Evolutionary conservation across 2,329 filamentous ascomycete species (phyloP), one percentile per base, ranked within the genome.

Genomic region (Nigrospora osmanthi): DNA sequence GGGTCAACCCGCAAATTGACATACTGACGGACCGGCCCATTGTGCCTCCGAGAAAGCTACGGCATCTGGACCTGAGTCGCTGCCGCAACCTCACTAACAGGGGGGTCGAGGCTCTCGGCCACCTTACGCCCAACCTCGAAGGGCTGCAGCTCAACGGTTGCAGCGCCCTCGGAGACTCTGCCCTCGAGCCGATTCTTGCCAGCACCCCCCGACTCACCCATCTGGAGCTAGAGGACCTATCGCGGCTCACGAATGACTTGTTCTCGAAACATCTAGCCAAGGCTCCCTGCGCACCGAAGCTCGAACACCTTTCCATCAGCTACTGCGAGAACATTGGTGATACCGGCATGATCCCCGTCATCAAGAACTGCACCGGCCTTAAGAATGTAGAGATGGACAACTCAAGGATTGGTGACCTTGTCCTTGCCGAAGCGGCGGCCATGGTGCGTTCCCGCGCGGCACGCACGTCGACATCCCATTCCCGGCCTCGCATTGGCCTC

Each of bases 291-390:
- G 84, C 84, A 0, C 64, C 75, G 1, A 72, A 68, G 17, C 72
- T 98, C 7, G 76, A 85, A 52, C 89, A 96, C 59, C 75, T 97
- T 6, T 90, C 88, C 44, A 76, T 97, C 54, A 91, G 88, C 56
- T 95, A 89, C 62, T 98, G 93, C 61, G 91, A 95, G 61, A 81
- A 78, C 45, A 66, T 98, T 2, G 83, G 89, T 19, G 93, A 97
- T 59, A 69, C 73, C 0, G 91, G 91, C 45, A 85, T 96, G 78
- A 72, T 95, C 0, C 86, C 87, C 1, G 71, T 96, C 3, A 72
- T 97, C 53, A 87, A 89, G 57, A 77, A 75, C 30, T 95, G 89
- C 62, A 73, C 76, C 0, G 74, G 69, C 13, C 73, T 97, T 13
- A 72, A 73, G 40, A 87, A 75, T 30, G 69, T 95, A 13, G 87